These are phyloP conservation scores for Mycena pura DNA, from an alignment of 768 basidiomycete species.

Conservation along the genomic window DNA sequence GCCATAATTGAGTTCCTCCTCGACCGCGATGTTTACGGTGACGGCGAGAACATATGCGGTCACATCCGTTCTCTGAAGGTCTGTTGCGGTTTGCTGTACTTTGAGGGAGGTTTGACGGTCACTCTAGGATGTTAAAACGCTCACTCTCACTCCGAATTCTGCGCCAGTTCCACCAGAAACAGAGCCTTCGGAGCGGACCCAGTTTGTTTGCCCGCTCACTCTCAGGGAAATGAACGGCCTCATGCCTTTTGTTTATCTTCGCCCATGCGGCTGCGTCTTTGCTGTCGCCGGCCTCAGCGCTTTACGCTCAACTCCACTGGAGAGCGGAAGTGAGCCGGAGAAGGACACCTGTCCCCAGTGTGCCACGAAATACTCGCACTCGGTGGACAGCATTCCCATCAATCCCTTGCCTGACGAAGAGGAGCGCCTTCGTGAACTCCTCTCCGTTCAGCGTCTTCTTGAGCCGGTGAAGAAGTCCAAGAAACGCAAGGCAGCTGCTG, in stretches of 20 bases:
- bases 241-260: slow-evolving; percentile 87
- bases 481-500: slow-evolving; percentile 63
- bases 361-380: slow-evolving; percentile 67
- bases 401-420: slow-evolving; percentile 79
- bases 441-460: slow-evolving; percentile 63
- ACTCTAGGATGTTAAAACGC: slow-evolving; percentile 88
- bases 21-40: slow-evolving; percentile 84
- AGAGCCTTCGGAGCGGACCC: slow-evolving; percentile 55
- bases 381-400: slow-evolving; percentile 62
- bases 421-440: slow-evolving; percentile 56
- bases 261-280: slow-evolving; percentile 90
- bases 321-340: slow-evolving; percentile 36
- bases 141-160: slow-evolving; percentile 82
- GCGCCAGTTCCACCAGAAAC: slow-evolving; percentile 49
- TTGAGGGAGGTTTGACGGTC: no score
- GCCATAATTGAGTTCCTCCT: slow-evolving; percentile 90
- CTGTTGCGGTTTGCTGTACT: slow-evolving; percentile 32
- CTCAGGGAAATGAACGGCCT: slow-evolving; percentile 94
- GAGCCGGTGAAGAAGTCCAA: slow-evolving; percentile 67
- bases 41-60: slow-evolving; percentile 91
- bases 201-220: slow-evolving; percentile 91
- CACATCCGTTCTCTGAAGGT: slow-evolving; percentile 93
- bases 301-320: slow-evolving; percentile 34
- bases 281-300: slow-evolving; percentile 78
- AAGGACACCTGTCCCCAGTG: slow-evolving; percentile 77